Base-by-base conservation (phyloP, 306 rosid genomes). In the Vigna hirtella region DNA sequence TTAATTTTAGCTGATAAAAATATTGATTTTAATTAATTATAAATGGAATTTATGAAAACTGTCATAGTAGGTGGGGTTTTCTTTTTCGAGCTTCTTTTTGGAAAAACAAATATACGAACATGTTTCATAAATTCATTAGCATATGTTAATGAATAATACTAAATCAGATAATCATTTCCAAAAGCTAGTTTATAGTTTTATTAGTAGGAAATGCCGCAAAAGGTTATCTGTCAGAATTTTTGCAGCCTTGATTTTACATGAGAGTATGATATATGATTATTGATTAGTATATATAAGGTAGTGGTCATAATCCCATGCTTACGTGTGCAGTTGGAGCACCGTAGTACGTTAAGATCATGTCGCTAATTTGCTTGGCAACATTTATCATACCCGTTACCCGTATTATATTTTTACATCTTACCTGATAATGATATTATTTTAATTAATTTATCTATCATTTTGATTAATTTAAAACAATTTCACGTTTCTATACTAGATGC, bases 161-260 rank as follows among this genome's bases (percentile, higher is more conserved):
- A 62, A 16, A 62, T 32, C 6, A 32, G 68, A 20, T 15, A 62
- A 32, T 14, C 24, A 63, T 63, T 63, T 34, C 47, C 14, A 34
- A 63, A 13, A 53, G 2, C 45, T 43, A 59, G 66, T 59, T 59
- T 59, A 6, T 59, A 28, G 66, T 59, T 59, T 59, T 28, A 32
- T 32, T 28, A 62, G 11, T 24, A 32, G 24, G 47, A 8, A 62
- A 32, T 34, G 47, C 47, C 47, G 7, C 47, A 32, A 61, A 62
- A 16, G 70, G 70, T 64, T 34, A 64, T 17, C 15, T 7, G 49
- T 64, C 70, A 64, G 70, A 64, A 38, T n/a, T 26, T 38, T 26
- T 38, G 28, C 18, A 64, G 48, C 9, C 15, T 62, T 62, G 24
- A 15, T 32, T 61, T 30, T 61, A 61, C 66, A 30, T 61, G 11